phyloP scores from a whole-genome alignment of 2,329 filamentous ascomycete species.

The Epichloe sp. region DNA sequence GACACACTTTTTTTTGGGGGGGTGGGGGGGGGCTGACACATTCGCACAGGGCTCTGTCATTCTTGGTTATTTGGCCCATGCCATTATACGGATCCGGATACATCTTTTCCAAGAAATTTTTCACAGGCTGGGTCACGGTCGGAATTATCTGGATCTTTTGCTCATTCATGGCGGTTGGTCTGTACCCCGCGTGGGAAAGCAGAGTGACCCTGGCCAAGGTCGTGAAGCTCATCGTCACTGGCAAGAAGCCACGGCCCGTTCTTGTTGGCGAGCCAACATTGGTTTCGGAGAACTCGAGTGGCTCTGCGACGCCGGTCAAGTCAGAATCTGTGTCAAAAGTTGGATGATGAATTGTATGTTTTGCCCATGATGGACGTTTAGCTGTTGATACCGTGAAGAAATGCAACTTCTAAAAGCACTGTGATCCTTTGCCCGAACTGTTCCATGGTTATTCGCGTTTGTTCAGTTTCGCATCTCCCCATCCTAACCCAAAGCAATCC shows the following conservation, averaged over 20 bases:
- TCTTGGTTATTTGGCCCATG: slow-evolving; percentile 83
- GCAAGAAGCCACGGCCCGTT: slow-evolving; percentile 2
- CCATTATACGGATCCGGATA: slow-evolving; percentile 77
- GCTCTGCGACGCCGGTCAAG: slow-evolving; percentile 4
- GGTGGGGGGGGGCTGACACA: too few relatives aligned
- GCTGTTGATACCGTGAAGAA: neutral
- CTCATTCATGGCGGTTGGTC: slow-evolving; percentile 56
- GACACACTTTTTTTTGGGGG: too few relatives aligned
- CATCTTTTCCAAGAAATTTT: slow-evolving; percentile 46
- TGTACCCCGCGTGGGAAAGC: slow-evolving; percentile 75
- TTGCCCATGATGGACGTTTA: too few relatives aligned
- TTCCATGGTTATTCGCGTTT: neutral
- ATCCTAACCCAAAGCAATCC: neutral
- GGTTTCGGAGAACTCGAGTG: slow-evolving; percentile 1
- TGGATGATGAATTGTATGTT: neutral
- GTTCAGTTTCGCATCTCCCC: too few relatives aligned
- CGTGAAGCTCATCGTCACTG: slow-evolving; percentile 8
- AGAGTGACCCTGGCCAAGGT: slow-evolving; percentile 37
- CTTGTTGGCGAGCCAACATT: slow-evolving; percentile 1
- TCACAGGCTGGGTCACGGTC: slow-evolving; percentile 60
- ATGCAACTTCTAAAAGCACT: neutral
- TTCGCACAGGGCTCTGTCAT: slow-evolving; percentile 40
- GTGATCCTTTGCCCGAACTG: neutral
- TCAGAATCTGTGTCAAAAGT: neutral
- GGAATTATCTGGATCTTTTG: slow-evolving; percentile 63